A percentile compares a stretch with the other conserved stretches of the same genome.
phyloP scores from a whole-genome alignment of 2,329 filamentous ascomycete genomes.

The Cercospora sp. region DNA sequence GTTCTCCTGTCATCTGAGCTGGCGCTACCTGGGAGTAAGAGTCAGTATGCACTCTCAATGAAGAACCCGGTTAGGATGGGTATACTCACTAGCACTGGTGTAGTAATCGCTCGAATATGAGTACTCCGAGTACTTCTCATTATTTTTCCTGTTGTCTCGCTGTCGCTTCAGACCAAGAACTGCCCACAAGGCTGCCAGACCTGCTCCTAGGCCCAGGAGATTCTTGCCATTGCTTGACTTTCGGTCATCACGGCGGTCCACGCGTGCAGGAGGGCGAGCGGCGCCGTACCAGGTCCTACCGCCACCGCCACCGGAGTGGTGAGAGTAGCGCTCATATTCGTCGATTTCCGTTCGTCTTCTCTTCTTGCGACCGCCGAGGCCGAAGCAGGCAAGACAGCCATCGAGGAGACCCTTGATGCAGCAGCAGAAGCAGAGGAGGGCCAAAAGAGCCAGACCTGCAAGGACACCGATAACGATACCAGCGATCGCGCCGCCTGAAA shows the following conservation, averaged over 20 bases:
- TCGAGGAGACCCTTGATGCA: constrained; percentile 58
- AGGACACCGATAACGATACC: constrained; percentile 77
- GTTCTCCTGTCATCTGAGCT: constrained; percentile 32
- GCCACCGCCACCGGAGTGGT: constrained; percentile 50
- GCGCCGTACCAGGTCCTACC: constrained; percentile 53
- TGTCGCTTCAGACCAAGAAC: constrained; percentile 49
- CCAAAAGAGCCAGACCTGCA: constrained; percentile 65
- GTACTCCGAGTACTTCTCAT: constrained; percentile 47
- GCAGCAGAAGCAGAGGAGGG: constrained; percentile 74
- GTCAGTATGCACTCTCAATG: constrained; percentile 17
- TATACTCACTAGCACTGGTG: constrained; percentile 50
- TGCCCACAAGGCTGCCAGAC: constrained; percentile 48
- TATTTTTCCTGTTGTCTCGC: constrained; percentile 40
- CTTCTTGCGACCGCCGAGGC: constrained; percentile 53
- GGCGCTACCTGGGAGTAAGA: constrained; percentile 26
- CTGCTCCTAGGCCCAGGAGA: constrained; percentile 44
- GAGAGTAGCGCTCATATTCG: constrained; percentile 62
- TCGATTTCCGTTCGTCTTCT: constrained; percentile 59
- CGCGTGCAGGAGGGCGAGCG: constrained; percentile 34
- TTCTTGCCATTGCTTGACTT: constrained; percentile 38
- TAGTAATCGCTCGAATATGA: constrained; percentile 50
- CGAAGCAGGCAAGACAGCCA: constrained; percentile 61
- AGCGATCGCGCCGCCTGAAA: constrained; percentile 74
- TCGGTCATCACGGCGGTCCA: constrained; percentile 41
- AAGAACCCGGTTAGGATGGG: background rate